phyloP scores from a whole-genome alignment of 2,329 filamentous ascomycete genomes.

The Chrysoporthe puriensis region DNA sequence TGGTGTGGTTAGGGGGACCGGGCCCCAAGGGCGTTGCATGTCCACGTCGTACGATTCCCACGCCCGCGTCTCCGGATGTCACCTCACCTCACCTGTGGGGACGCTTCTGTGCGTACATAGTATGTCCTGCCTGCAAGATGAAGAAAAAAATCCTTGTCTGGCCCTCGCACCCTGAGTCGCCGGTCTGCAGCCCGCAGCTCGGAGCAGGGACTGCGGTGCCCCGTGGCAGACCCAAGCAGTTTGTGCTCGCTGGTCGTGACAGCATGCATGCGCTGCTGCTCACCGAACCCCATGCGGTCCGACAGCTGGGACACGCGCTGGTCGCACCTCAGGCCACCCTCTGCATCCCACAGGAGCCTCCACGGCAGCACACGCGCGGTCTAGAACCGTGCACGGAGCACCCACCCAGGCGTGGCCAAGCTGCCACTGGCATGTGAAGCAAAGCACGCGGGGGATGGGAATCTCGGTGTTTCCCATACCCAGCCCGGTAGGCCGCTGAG shows the following conservation, averaged over 20 bases:
- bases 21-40: constrained; percentile 1
- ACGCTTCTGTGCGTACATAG: not conserved
- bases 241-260: not conserved
- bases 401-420: too few species aligned
- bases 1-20: not conserved
- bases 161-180: not conserved
- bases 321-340: not conserved
- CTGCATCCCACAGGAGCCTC: not conserved
- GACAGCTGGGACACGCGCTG: not conserved
- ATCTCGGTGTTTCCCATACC: too few species aligned
- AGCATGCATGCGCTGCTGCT: not conserved
- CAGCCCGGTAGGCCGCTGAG: too few species aligned
- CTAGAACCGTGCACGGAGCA: not conserved
- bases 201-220: not conserved
- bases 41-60: constrained; percentile 16
- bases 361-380: not conserved
- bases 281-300: not conserved
- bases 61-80: constrained; percentile 8
- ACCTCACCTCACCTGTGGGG: constrained; percentile 5
- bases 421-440: too few species aligned
- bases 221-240: not conserved
- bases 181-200: not conserved
- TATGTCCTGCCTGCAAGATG: too few species aligned
- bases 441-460: too few species aligned
- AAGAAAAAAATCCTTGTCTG: not conserved